These are phyloP conservation scores for Microbotryum saponariae DNA, from an alignment of 1,284 basidiomycete species.

Conservation along the genomic window DNA sequence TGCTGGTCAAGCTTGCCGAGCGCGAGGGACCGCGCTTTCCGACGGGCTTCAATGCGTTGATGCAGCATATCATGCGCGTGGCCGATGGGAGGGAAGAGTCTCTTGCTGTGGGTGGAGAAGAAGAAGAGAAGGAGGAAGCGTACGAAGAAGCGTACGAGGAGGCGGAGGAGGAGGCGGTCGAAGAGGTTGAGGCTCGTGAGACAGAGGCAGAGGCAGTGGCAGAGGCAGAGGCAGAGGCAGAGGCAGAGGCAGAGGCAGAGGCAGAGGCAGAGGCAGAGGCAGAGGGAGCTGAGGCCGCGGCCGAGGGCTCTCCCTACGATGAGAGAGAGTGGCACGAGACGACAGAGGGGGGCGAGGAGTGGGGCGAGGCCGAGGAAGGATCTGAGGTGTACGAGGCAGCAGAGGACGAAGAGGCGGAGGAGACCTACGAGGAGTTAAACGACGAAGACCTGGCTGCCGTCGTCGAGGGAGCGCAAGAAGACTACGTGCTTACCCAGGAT, in stretches of 20 bases:
- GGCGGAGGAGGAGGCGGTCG: background rate
- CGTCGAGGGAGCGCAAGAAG: slow-evolving; percentile 28
- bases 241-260: too few species aligned
- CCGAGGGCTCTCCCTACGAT: background rate
- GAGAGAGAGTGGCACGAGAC: too few species aligned
- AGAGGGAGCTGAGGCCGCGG: background rate
- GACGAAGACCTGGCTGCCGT: slow-evolving; percentile 19
- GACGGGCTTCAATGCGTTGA: slow-evolving; percentile 35
- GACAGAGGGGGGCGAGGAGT: background rate
- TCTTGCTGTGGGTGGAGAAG: too few species aligned
- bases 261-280: background rate
- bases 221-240: too few species aligned
- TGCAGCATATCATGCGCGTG: slow-evolving; percentile 25
- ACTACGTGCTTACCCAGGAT: slow-evolving; percentile 15
- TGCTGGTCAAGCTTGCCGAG: slow-evolving; percentile 23
- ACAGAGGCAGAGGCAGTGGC: slow-evolving; percentile 5
- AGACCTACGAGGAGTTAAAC: slow-evolving; percentile 22
- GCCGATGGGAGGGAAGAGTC: too few species aligned
- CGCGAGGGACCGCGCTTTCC: slow-evolving; percentile 24
- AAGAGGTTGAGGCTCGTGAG: background rate
- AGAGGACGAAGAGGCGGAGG: background rate
- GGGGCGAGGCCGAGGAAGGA: background rate
- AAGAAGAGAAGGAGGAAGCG: background rate
- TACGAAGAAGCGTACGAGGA: slow-evolving; percentile 2
- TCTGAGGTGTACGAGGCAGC: slow-evolving; percentile 2